Evolutionary conservation across 2,329 filamentous ascomycete genomes (phyloP).

Genomic region (Didymella keratinophila): DNA sequence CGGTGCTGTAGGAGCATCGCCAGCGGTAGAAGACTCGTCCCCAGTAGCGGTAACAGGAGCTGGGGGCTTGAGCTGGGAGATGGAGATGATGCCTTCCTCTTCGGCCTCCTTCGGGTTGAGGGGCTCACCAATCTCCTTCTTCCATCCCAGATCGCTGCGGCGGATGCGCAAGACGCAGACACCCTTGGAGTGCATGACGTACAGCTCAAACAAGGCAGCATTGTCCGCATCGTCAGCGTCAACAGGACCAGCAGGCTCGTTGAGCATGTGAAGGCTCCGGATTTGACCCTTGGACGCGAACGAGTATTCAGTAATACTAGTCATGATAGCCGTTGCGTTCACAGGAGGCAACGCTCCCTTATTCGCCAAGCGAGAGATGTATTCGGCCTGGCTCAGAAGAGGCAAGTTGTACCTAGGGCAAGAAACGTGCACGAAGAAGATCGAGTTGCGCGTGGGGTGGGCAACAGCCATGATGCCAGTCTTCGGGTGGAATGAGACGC

Average conservation of each 20-base stretch:
- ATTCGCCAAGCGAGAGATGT: constrained; percentile 77
- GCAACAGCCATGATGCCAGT: constrained; percentile 95
- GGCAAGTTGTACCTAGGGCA: constrained; percentile 88
- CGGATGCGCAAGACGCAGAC: constrained; percentile 90
- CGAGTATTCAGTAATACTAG: constrained; percentile 93
- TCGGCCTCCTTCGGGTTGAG: constrained; percentile 79
- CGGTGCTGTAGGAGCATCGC: constrained; percentile 42
- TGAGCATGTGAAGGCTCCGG: constrained; percentile 88
- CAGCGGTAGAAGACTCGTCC: constrained; percentile 51
- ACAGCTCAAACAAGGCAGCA: constrained; percentile 86
- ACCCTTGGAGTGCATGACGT: constrained; percentile 96
- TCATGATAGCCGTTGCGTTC: constrained; percentile 96
- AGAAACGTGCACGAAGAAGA: constrained; percentile 96
- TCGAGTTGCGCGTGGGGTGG: constrained; percentile 94
- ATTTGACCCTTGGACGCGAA: constrained; percentile 86
- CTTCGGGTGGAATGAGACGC: constrained; percentile 89
- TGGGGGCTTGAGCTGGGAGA: constrained; percentile 68
- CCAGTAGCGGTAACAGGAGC: constrained; percentile 31
- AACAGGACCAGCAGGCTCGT: constrained; percentile 68
- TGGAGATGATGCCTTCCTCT: constrained; percentile 74
- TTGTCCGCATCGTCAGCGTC: constrained; percentile 69
- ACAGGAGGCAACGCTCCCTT: constrained; percentile 71
- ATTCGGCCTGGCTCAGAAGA: constrained; percentile 84
- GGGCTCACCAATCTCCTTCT: constrained; percentile 81
- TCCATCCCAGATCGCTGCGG: constrained; percentile 91